phyloP scores from a whole-genome alignment of 176 grass and related monocot genomes.

The Metroxylon sagu region DNA sequence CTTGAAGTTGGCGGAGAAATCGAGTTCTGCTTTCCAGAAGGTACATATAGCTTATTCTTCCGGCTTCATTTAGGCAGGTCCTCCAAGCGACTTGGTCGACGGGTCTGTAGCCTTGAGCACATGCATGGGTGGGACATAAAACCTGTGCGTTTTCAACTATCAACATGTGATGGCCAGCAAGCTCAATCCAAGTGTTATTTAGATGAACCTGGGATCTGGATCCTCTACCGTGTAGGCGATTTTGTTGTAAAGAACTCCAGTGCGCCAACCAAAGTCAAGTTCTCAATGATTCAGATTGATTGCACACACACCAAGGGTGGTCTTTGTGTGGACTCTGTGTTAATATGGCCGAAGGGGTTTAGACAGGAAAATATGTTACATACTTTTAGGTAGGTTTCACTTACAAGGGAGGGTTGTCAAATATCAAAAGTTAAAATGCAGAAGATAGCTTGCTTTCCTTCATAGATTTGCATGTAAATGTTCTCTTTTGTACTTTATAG shows the following conservation, averaged over 20 bases:
- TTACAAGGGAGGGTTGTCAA: neutral
- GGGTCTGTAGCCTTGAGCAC: conserved; percentile 47
- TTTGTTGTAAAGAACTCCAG: conserved; percentile 49
- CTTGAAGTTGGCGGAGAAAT: conserved; percentile 73
- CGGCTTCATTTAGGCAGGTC: conserved; percentile 64
- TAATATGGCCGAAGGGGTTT: conserved; percentile 51
- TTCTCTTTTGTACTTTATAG: too few relatives aligned
- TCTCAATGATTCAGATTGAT: conserved; percentile 87
- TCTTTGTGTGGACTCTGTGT: conserved; percentile 79
- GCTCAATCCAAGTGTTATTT: conserved; percentile 74
- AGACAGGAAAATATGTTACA: conserved; percentile 8
- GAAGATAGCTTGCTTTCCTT: too few relatives aligned
- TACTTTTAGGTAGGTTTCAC: conserved; percentile 11
- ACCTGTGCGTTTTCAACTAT: conserved; percentile 67
- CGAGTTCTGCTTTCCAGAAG: conserved; percentile 82
- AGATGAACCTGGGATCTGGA: conserved; percentile 60
- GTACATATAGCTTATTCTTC: conserved; percentile 80
- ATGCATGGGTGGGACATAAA: conserved; percentile 89
- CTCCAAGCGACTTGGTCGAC: conserved; percentile 45
- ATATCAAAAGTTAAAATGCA: too few relatives aligned
- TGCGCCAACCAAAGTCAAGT: conserved; percentile 29
- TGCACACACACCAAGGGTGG: conserved; percentile 96
- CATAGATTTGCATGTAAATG: too few relatives aligned
- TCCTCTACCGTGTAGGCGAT: conserved; percentile 69
- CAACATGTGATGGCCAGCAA: conserved; percentile 71